Evolutionary conservation across 2,329 filamentous ascomycete genomes (phyloP).

Genomic region (Beauveria medogensis): DNA sequence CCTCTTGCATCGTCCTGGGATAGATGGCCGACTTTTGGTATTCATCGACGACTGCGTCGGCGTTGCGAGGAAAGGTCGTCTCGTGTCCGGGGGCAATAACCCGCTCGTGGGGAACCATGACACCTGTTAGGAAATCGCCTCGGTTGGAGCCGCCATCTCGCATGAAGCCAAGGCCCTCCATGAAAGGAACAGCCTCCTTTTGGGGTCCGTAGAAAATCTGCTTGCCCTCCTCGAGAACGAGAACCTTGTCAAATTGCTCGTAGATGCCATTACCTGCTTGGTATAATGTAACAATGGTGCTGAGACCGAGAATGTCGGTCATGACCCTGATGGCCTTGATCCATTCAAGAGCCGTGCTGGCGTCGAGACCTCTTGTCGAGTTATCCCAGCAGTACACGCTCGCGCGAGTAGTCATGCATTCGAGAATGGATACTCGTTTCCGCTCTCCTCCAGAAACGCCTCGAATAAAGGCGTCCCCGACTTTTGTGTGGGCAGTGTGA

Average conservation of each 20-base stretch:
- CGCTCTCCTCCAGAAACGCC: background rate
- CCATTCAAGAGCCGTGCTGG: conserved; percentile 60
- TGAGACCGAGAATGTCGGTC: conserved; percentile 76
- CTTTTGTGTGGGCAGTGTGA: background rate
- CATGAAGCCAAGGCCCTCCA: conserved; percentile 58
- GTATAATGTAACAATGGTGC: conserved; percentile 79
- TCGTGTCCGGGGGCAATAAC: too few relatives aligned
- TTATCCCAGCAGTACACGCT: conserved; percentile 72
- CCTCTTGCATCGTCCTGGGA: too few relatives aligned
- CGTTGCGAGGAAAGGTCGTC: too few relatives aligned
- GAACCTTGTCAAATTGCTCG: conserved; percentile 71
- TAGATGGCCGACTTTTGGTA: too few relatives aligned
- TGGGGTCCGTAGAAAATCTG: background rate
- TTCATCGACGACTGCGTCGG: too few relatives aligned
- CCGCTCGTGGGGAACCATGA: too few relatives aligned
- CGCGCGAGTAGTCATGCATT: conserved; percentile 58
- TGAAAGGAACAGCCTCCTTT: background rate
- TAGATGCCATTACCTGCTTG: conserved; percentile 80
- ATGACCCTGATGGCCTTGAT: conserved; percentile 65
- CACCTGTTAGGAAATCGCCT: too few relatives aligned
- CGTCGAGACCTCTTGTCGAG: conserved; percentile 60
- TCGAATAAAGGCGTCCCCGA: background rate
- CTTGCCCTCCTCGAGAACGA: conserved; percentile 24
- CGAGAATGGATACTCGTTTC: background rate
- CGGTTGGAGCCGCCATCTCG: too few relatives aligned